phyloP scores from a whole-genome alignment of 345 rosid genomes.

The Mercurialis annua region DNA sequence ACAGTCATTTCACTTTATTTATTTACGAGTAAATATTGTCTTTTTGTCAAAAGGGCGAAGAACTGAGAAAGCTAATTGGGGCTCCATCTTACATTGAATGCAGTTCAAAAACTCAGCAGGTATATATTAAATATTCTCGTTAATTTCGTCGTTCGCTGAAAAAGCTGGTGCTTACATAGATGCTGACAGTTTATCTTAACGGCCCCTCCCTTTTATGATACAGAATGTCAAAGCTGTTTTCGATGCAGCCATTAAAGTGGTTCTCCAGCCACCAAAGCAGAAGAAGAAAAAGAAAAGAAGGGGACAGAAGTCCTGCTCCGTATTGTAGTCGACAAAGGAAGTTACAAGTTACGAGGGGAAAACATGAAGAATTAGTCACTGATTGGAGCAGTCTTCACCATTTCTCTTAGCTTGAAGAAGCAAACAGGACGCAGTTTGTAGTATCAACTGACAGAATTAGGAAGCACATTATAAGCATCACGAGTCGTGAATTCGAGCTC shows the following conservation, averaged over 20 bases:
- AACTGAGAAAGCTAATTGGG: constrained; percentile 65
- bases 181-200: constrained; percentile 10
- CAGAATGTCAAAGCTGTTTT: constrained; percentile 57
- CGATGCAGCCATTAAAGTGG: constrained; percentile 55
- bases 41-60: constrained; percentile 60
- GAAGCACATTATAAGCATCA: constrained; percentile 27
- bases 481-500: constrained; percentile 9
- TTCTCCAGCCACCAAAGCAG: constrained; percentile 54
- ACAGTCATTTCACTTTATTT: no score
- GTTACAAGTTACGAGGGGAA: constrained; percentile 13
- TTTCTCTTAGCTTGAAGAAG: constrained; percentile 19
- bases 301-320: constrained; percentile 41
- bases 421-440: constrained; percentile 30
- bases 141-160: background rate
- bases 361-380: constrained; percentile 22
- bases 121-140: constrained; percentile 9
- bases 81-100: constrained; percentile 77
- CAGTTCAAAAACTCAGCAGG: constrained; percentile 93
- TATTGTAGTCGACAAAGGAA: constrained; percentile 28
- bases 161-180: background rate
- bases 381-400: constrained; percentile 14
- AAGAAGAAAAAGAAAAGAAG: constrained; percentile 46
- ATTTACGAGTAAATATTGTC: background rate
- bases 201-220: constrained; percentile 5
- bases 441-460: constrained; percentile 43